Conservation (phyloP, 805 yeast genomes). For the Wickerhamiella vanderwaltii region DNA sequence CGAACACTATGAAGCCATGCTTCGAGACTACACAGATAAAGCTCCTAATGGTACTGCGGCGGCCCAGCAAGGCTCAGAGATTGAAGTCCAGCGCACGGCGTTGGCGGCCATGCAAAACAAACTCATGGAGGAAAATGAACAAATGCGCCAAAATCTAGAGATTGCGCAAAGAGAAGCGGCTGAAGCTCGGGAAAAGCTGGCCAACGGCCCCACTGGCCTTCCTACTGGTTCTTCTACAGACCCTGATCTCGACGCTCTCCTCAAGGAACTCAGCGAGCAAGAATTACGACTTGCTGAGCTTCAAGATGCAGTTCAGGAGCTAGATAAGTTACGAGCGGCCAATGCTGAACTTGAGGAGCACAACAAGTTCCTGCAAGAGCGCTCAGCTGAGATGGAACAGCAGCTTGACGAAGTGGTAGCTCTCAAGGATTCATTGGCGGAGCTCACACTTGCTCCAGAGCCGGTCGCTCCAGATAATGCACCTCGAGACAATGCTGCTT, state of each 20-base stretch:
- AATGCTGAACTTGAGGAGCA: conserved; percentile 10
- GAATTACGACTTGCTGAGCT: conserved; percentile 21
- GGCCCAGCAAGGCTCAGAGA: neutral
- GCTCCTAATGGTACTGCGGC: no score
- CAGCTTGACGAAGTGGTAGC: conserved; percentile 2
- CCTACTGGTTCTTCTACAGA: conserved; percentile 4
- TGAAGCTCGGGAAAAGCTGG: conserved; percentile 16
- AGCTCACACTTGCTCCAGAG: neutral
- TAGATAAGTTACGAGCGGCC: conserved; percentile 21
- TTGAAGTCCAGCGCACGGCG: conserved; percentile 23
- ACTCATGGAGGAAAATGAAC: conserved; percentile 23
- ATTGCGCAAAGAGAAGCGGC: conserved; percentile 16
- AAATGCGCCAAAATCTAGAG: conserved; percentile 16
- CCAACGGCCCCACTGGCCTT: neutral
- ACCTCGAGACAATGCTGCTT: neutral
- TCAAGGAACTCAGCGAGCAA: conserved; percentile 17
- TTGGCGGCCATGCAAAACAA: conserved; percentile 29
- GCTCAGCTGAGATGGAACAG: conserved; percentile 2
- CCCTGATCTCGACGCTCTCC: conserved; percentile 15
- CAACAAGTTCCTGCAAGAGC: neutral
- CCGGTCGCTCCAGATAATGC: neutral
- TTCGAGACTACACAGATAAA: conserved; percentile 17
- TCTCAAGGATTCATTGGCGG: conserved; percentile 8
- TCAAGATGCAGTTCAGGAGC: conserved; percentile 19
- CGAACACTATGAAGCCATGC: conserved; percentile 19